Percentiles rank a stretch among this genome's conserved stretches.
Conservation (phyloP, 2,329 filamentous ascomycete species). For the Xylaria sp. region DNA sequence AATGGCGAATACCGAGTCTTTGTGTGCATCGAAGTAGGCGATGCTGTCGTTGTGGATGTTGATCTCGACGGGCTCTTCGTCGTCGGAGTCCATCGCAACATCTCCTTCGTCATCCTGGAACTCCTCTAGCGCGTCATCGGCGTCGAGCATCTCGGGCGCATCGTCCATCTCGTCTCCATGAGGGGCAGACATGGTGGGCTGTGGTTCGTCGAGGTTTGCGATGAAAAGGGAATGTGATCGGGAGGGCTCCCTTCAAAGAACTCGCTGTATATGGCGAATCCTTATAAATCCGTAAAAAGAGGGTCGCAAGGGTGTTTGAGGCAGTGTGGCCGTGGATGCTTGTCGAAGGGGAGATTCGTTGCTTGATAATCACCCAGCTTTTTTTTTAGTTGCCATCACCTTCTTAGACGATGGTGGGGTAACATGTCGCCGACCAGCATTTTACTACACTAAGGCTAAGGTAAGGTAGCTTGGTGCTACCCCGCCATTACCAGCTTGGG, state of each 20-base stretch:
- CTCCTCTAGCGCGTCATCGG: constrained; percentile 80
- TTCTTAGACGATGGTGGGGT: constrained; percentile 29
- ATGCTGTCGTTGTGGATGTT: constrained; percentile 87
- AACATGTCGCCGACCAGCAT: background rate
- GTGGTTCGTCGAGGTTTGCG: too few species aligned
- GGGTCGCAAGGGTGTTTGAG: background rate
- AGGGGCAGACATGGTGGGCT: constrained; percentile 42
- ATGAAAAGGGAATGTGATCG: background rate
- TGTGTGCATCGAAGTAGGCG: constrained; percentile 89
- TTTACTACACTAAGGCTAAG: background rate
- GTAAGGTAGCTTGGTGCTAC: constrained; percentile 4
- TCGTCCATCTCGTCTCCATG: constrained; percentile 55
- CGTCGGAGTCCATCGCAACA: constrained; percentile 79
- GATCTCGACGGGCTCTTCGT: constrained; percentile 74
- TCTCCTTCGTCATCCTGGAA: constrained; percentile 65
- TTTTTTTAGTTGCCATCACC: constrained; percentile 26
- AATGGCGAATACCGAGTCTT: constrained; percentile 92
- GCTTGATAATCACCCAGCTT: constrained; percentile 31
- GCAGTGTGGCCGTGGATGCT: constrained; percentile 8
- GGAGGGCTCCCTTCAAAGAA: background rate
- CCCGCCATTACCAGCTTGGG: constrained; percentile 16
- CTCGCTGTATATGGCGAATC: background rate
- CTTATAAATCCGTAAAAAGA: constrained; percentile 1
- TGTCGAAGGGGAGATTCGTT: constrained; percentile 20
- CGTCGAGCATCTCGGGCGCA: constrained; percentile 74